phyloP scores from a whole-genome alignment of 1,284 basidiomycete genomes.

The Leccinum brunneo-olivaceum region DNA sequence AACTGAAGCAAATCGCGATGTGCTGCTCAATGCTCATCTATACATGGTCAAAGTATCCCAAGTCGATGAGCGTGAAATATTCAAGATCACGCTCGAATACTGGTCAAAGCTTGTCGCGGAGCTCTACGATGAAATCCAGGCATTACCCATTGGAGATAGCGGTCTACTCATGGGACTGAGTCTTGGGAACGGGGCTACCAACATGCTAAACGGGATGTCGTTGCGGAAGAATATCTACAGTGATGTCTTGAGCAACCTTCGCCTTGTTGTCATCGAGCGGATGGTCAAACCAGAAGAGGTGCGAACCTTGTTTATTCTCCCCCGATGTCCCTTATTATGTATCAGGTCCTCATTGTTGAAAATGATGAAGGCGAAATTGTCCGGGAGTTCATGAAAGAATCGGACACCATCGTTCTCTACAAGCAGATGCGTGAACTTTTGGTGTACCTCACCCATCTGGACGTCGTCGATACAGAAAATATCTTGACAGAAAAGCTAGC shows the following conservation, averaged over 20 bases:
- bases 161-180: conserved; percentile 92
- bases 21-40: conserved; percentile 92
- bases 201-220: conserved; percentile 69
- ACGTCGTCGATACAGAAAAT: conserved; percentile 93
- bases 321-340: conserved; percentile 6
- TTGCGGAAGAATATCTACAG: conserved; percentile 92
- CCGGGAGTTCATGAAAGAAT: conserved; percentile 99
- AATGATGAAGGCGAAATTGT: conserved; percentile 99
- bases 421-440: conserved; percentile 98
- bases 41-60: conserved; percentile 99
- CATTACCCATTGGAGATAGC: conserved; percentile 86
- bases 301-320: conserved; percentile 22
- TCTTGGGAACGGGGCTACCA: conserved; percentile 59
- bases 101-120: conserved; percentile 98
- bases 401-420: conserved; percentile 97
- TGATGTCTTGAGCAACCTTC: conserved; percentile 91
- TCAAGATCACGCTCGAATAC: conserved; percentile 99
- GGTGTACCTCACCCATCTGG: conserved; percentile 95
- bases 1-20: conserved; percentile 86
- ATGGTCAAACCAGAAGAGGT: conserved; percentile 99
- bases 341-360: conserved; percentile 92
- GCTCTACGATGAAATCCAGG: conserved; percentile 97
- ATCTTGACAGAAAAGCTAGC: conserved; percentile 96
- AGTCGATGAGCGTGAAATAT: conserved; percentile 97
- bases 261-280: conserved; percentile 95